These are phyloP conservation scores for Marchantia paleacea DNA, from an alignment of 225 moss, liverwort and hornwort species.

Conservation along the genomic window DNA sequence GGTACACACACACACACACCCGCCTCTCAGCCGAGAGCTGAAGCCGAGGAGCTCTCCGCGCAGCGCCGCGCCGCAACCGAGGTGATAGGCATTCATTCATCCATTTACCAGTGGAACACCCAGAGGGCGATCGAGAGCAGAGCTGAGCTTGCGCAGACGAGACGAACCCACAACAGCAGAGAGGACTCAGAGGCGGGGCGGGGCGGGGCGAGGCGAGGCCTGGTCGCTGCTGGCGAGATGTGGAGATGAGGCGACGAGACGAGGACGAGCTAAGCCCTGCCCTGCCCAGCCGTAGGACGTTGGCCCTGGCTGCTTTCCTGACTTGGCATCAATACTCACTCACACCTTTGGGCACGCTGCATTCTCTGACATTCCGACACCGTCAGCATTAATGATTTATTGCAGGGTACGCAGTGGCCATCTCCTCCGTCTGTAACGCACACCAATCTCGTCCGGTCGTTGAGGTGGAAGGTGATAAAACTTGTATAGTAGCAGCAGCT, in stretches of 20 bases:
- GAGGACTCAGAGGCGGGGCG: not conserved
- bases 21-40: not conserved
- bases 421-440: constrained; percentile 12
- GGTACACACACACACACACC: constrained; percentile 1
- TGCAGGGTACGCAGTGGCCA: constrained; percentile 1
- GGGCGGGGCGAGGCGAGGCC: too few species aligned
- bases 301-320: not conserved
- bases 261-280: not conserved
- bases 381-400: constrained; percentile 5
- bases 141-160: too few species aligned
- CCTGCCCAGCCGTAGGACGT: not conserved
- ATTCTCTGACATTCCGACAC: constrained; percentile 9
- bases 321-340: not conserved
- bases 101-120: not conserved
- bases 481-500: not conserved
- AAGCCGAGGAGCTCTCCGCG: too few species aligned
- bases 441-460: not conserved
- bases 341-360: constrained; percentile 4
- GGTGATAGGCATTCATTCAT: not conserved
- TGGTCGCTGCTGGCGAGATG: too few species aligned
- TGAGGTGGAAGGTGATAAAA: not conserved
- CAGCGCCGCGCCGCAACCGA: constrained; percentile 13
- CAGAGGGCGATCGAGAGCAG: not conserved
- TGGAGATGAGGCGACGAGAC: not conserved
- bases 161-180: not conserved